Conservation (phyloP, 805 yeast genomes). For the Schizosaccharomyces japonicus region DNA sequence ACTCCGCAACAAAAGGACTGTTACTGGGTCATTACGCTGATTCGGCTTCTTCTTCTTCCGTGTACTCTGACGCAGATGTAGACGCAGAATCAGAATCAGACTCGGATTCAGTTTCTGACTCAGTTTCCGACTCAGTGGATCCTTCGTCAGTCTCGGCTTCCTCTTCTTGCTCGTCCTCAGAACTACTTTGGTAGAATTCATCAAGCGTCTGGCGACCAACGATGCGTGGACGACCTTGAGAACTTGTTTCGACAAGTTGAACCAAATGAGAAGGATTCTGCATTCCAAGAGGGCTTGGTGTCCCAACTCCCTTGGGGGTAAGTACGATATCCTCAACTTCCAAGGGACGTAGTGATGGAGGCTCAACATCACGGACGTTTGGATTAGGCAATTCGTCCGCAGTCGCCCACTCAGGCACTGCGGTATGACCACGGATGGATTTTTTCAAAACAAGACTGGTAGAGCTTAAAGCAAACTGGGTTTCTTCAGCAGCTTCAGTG, state of each 20-base stretch:
- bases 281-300: not conserved
- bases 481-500: not conserved
- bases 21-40: too few relatives aligned
- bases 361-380: not conserved
- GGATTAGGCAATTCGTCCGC: not conserved
- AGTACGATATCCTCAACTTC: too few relatives aligned
- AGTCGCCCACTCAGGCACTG: constrained; percentile 2
- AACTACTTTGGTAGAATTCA: not conserved
- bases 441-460: not conserved
- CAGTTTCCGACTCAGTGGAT: not conserved
- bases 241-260: not conserved
- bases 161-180: not conserved
- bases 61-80: too few relatives aligned
- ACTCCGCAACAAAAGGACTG: too few relatives aligned
- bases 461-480: not conserved
- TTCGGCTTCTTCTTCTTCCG: too few relatives aligned
- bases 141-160: not conserved
- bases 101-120: not conserved
- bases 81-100: too few relatives aligned
- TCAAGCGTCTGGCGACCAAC: constrained; percentile 1
- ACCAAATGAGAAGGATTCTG: not conserved
- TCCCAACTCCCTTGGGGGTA: too few relatives aligned
- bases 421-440: not conserved
- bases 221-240: not conserved
- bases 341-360: not conserved